Evolutionary conservation across 257 asterid genomes (phyloP), one percentile per base, ranked within the genome.

Genomic region (Salvia miltiorrhiza): DNA sequence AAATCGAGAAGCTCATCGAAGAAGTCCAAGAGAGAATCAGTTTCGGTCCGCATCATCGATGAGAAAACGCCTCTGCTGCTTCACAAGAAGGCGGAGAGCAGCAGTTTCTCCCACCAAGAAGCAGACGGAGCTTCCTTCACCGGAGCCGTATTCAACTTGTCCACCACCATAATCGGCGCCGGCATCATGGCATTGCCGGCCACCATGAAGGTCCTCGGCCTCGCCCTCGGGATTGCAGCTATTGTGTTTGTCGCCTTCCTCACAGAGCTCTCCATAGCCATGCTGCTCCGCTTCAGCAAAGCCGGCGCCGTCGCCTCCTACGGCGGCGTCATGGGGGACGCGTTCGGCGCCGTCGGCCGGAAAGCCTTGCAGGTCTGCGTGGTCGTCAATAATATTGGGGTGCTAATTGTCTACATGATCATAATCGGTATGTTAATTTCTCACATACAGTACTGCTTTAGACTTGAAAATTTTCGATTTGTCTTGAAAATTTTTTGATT

Each of bases 171-270:
- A 1, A 81, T 87, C 32, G 94, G 94, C 21, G 94, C 90, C 30
- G 90, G 94, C 4, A 87, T 87, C 63, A 87, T 87, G 94, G 82
- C 94, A 0, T 73, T 87, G 63, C 94, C 93, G 2, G 88, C 94
- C 37, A 77, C 88, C 54, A 81, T 85, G 86, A 87, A 87, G 24
- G 86, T 84, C n/a, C 73, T 84, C n/a, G 94, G 94, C 63, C 85
- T 84, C 64, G 74, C 58, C 2, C 80, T 74, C 35, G 94, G 90
- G 0, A 56, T 87, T 50, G 76, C 69, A 1, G 69, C 73, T 24
- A 87, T 84, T 26, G 68, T 83, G 26, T 54, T 83, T 20, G 81
- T 87, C 33, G 87, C 78, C 0, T n/a, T 81, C 20, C 81, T 87
- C 71, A 79, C 93, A 0, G 84, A 82, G 61, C 20, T 73, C 7